These are phyloP conservation scores for Testicularia cyperi DNA, from an alignment of 1,284 basidiomycete genomes.

Conservation along the genomic window DNA sequence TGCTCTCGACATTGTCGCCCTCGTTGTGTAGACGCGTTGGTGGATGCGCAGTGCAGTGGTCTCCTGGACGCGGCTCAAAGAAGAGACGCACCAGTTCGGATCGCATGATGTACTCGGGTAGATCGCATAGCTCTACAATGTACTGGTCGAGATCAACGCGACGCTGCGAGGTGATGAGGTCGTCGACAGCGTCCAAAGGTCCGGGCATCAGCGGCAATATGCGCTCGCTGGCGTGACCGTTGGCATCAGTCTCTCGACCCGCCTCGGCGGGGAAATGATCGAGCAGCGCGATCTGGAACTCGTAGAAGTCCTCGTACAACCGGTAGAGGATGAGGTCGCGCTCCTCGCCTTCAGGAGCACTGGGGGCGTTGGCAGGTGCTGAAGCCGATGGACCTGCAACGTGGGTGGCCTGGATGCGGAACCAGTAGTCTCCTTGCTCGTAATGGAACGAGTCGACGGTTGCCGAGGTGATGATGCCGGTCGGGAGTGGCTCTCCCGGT, in stretches of 20 bases:
- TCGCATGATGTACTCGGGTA: slow-evolving; percentile 78
- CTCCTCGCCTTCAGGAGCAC: slow-evolving; percentile 45
- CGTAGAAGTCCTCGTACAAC: slow-evolving; percentile 97
- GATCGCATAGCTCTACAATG: slow-evolving; percentile 73
- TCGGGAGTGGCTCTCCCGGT: slow-evolving; percentile 42
- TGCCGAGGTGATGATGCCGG: slow-evolving; percentile 80
- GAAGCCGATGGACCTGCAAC: slow-evolving; percentile 32
- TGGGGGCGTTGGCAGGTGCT: slow-evolving; percentile 31
- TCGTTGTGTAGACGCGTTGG: slow-evolving; percentile 9
- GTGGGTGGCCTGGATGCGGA: slow-evolving; percentile 85
- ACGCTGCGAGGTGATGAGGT: slow-evolving; percentile 78
- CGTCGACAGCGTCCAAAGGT: slow-evolving; percentile 77
- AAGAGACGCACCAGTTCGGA: slow-evolving; percentile 80
- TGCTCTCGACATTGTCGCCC: slow-evolving; percentile 10
- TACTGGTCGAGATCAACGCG: slow-evolving; percentile 86
- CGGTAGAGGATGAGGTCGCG: slow-evolving; percentile 87
- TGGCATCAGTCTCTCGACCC: slow-evolving; percentile 46
- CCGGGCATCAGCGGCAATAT: slow-evolving; percentile 96
- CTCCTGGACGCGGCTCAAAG: slow-evolving; percentile 82
- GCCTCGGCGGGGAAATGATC: slow-evolving; percentile 34
- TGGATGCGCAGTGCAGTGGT: slow-evolving; percentile 62
- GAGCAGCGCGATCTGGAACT: slow-evolving; percentile 82
- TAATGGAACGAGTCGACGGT: slow-evolving; percentile 93
- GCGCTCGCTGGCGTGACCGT: slow-evolving; percentile 65
- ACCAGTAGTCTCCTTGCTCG: slow-evolving; percentile 96